Conservation (phyloP, 129 eudicot genomes). For the Flaveria linearis region DNA sequence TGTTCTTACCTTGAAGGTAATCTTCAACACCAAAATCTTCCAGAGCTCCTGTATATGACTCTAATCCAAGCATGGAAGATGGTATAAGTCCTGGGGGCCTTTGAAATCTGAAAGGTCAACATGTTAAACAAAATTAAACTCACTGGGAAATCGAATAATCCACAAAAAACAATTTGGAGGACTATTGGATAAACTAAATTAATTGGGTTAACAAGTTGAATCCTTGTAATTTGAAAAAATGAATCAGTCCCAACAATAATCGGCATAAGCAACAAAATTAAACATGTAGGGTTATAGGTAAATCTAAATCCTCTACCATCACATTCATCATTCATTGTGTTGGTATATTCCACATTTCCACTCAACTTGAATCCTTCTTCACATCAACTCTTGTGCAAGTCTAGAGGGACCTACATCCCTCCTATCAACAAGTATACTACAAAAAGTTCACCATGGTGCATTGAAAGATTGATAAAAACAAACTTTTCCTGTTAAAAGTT, state of each 20-base stretch:
- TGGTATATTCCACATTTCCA: too few species aligned
- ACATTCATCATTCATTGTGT: background rate
- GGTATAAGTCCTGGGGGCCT: slow-evolving; percentile 95
- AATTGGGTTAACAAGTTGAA: background rate
- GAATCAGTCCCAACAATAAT: background rate
- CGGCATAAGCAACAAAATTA: background rate
- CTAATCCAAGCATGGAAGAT: slow-evolving; percentile 89
- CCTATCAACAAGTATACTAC: slow-evolving; percentile 1
- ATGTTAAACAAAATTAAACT: background rate
- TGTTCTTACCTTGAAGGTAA: slow-evolving; percentile 72
- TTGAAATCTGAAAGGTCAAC: slow-evolving; percentile 64
- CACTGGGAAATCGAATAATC: background rate
- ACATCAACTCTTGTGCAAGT: background rate
- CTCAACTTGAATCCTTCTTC: too few species aligned
- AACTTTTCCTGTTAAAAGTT: background rate
- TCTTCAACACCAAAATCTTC: slow-evolving; percentile 88
- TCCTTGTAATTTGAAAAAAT: background rate
- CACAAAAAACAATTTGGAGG: background rate
- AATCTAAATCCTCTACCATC: background rate
- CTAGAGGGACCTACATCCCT: background rate
- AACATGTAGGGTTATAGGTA: background rate
- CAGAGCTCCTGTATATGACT: slow-evolving; percentile 74
- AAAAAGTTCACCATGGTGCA: background rate
- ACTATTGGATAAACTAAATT: background rate
- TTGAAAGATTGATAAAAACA: background rate